Percentiles rank a stretch among this genome's conserved stretches.
Conservation (phyloP, 2,329 filamentous ascomycete genomes). For the Teratosphaeria zuluensis region DNA sequence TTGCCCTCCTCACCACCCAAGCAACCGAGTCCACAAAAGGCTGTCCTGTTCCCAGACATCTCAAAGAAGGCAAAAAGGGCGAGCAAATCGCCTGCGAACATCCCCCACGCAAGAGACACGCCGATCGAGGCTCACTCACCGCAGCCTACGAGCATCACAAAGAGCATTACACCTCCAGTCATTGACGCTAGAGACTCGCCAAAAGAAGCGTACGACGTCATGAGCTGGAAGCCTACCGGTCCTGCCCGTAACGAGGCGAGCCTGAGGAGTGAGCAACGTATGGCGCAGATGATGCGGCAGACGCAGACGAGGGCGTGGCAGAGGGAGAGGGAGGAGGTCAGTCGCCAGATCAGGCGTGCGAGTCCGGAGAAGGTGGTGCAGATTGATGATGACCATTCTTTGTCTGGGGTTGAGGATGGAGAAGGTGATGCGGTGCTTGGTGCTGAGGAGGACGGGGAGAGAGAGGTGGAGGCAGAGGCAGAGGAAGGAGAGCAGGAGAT, state of each 20-base stretch:
- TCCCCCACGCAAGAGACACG: background rate
- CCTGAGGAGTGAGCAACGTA: background rate
- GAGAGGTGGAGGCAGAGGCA: background rate
- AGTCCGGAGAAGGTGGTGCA: conserved; percentile 11
- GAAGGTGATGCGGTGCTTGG: conserved; percentile 9
- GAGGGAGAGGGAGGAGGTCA: conserved; percentile 11
- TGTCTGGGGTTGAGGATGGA: conserved; percentile 11
- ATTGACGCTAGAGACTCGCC: no score
- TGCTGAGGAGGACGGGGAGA: conserved; percentile 3
- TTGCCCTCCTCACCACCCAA: conserved; percentile 25
- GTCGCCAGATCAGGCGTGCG: conserved; percentile 11
- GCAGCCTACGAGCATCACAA: conserved; percentile 10
- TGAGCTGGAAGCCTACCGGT: background rate
- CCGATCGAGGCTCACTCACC: no score
- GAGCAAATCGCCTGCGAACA: background rate
- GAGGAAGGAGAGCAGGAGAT: conserved; percentile 1
- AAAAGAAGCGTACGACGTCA: background rate
- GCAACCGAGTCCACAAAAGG: background rate
- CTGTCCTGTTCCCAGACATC: conserved; percentile 11
- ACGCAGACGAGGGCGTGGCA: conserved; percentile 7
- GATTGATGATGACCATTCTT: conserved; percentile 5
- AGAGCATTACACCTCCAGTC: background rate
- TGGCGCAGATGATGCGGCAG: background rate
- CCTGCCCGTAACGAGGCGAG: background rate
- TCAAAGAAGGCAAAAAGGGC: conserved; percentile 1